A percentile compares a stretch with the other conserved stretches of the same genome.
These are phyloP conservation scores for Didymella exigua DNA, from an alignment of 2,329 filamentous ascomycete genomes.

Conservation along the genomic window DNA sequence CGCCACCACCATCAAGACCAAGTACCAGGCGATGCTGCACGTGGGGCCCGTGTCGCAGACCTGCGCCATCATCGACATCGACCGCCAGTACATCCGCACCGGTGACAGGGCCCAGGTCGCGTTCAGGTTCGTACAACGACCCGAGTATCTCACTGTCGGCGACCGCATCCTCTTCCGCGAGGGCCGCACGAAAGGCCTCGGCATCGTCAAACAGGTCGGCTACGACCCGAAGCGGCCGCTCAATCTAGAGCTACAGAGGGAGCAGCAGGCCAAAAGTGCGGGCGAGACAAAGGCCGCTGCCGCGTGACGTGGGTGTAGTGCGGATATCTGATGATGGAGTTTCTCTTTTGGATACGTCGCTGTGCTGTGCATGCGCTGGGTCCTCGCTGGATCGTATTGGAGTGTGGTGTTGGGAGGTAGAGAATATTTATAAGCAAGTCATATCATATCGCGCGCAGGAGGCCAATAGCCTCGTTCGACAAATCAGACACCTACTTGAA, in stretches of 20 bases:
- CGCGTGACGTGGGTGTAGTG: too few relatives aligned
- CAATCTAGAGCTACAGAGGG: conserved; percentile 37
- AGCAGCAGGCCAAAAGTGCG: conserved; percentile 27
- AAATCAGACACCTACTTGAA: too few relatives aligned
- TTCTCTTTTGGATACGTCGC: too few relatives aligned
- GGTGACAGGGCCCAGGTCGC: conserved; percentile 93
- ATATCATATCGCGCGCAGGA: too few relatives aligned
- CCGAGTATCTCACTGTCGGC: conserved; percentile 87
- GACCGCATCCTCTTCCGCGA: conserved; percentile 93
- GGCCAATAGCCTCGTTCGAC: too few relatives aligned
- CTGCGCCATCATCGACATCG: conserved; percentile 95
- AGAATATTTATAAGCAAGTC: too few relatives aligned
- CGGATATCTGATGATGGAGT: too few relatives aligned
- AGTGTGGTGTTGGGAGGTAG: too few relatives aligned
- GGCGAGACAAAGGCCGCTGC: conserved; percentile 17
- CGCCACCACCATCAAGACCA: conserved; percentile 94
- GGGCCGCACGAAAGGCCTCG: conserved; percentile 90
- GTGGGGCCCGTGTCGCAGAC: conserved; percentile 95
- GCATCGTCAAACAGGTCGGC: conserved; percentile 89
- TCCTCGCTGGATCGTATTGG: too few relatives aligned
- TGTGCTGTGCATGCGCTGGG: too few relatives aligned
- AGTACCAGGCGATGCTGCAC: conserved; percentile 98
- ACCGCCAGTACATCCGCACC: conserved; percentile 91
- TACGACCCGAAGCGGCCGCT: conserved; percentile 71
- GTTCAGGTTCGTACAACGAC: conserved; percentile 91